phyloP scores from a whole-genome alignment of 805 yeast genomes.

The Yamadazyma phyllophila region DNA sequence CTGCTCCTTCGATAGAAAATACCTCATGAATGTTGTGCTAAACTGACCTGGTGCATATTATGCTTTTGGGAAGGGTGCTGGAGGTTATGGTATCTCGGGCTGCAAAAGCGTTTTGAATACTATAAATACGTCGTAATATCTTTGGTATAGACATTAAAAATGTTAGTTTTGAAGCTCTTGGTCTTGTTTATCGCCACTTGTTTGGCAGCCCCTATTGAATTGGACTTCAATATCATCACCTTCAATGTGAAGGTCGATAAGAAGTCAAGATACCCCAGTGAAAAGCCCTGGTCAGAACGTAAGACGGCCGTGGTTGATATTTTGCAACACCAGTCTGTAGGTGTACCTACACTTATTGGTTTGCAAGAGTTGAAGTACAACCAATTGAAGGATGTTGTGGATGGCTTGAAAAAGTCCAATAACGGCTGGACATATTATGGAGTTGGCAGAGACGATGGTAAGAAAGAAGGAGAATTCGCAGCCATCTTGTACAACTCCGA shows the following conservation, averaged over 20 bases:
- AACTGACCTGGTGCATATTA: too few species aligned
- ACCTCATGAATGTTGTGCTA: too few species aligned
- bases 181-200: not conserved
- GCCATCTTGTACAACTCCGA: constrained; percentile 43
- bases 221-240: constrained; percentile 24
- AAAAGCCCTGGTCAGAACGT: constrained; percentile 46
- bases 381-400: constrained; percentile 35
- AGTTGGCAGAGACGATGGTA: constrained; percentile 54
- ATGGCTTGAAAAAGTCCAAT: constrained; percentile 34
- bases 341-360: constrained; percentile 35
- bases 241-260: constrained; percentile 45
- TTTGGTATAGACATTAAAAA: not conserved
- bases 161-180: not conserved
- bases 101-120: too few species aligned
- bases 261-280: constrained; percentile 28
- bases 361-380: constrained; percentile 39
- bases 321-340: constrained; percentile 15
- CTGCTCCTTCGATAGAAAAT: too few species aligned
- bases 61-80: too few species aligned
- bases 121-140: not conserved
- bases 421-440: constrained; percentile 38
- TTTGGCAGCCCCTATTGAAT: not conserved
- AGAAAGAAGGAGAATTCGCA: constrained; percentile 47
- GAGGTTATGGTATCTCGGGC: too few species aligned
- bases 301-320: constrained; percentile 23